A percentile compares a stretch with the other conserved stretches of the same genome.
These are phyloP conservation scores for Chloris gayana DNA, from an alignment of 176 grass and related monocot genomes.

Conservation along the genomic window DNA sequence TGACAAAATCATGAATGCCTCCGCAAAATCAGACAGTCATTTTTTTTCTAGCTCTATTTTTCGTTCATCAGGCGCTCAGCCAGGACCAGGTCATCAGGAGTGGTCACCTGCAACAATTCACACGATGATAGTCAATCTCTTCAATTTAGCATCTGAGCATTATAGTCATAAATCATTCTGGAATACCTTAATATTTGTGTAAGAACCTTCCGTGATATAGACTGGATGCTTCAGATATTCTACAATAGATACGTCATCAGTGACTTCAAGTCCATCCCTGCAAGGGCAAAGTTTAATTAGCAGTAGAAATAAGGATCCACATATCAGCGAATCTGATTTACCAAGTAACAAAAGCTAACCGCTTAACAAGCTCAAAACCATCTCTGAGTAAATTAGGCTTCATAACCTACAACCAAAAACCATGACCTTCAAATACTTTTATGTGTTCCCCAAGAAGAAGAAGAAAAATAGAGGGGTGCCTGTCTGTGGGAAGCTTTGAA, in stretches of 20 bases:
- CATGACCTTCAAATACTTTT: not conserved
- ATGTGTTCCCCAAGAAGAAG: not conserved
- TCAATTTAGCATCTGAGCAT: conserved; percentile 8
- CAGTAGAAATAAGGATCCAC: not conserved
- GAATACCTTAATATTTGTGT: conserved; percentile 97
- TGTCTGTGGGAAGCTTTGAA: not conserved
- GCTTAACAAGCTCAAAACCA: conserved; percentile 92
- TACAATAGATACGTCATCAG: conserved; percentile 96
- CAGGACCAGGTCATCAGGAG: conserved; percentile 88
- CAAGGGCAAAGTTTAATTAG: conserved; percentile 6
- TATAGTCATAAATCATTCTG: not conserved
- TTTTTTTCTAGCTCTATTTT: conserved; percentile 4
- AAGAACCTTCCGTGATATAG: conserved; percentile 91
- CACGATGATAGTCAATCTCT: conserved; percentile 12
- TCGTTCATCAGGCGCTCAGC: conserved; percentile 86
- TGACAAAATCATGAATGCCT: conserved; percentile 8
- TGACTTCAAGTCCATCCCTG: conserved; percentile 91
- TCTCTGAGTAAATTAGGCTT: conserved; percentile 72
- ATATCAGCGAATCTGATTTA: not conserved
- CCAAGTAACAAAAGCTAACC: conserved; percentile 45
- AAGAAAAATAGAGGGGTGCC: conserved; percentile 25
- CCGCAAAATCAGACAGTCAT: conserved; percentile 20
- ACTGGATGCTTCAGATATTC: conserved; percentile 90
- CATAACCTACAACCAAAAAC: conserved; percentile 68
- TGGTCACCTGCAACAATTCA: conserved; percentile 73